Conservation (phyloP, 768 basidiomycete genomes). For the Asterophora parasitica region DNA sequence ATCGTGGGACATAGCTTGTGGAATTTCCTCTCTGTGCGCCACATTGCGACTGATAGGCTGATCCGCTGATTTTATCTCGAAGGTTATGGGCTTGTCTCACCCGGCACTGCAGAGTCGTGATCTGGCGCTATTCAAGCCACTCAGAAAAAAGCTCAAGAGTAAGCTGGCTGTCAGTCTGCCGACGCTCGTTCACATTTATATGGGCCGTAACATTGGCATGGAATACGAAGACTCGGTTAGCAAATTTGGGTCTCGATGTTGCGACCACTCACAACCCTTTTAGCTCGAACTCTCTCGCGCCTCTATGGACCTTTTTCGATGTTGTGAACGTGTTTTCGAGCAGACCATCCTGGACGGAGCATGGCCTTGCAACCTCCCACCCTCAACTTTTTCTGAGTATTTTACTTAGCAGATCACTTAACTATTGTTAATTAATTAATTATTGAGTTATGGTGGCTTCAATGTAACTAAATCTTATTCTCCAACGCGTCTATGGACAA, state of each 20-base stretch:
- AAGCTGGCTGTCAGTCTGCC: conserved; percentile 33
- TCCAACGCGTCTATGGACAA: conserved; percentile 13
- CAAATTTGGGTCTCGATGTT: conserved; percentile 9
- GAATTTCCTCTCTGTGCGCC: conserved; percentile 47
- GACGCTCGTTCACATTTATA: conserved; percentile 39
- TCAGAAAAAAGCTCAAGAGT: conserved; percentile 38
- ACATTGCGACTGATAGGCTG: conserved; percentile 9
- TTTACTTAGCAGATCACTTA: conserved; percentile 20
- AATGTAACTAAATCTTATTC: too few species aligned
- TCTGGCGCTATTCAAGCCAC: conserved; percentile 46
- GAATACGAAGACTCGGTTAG: conserved; percentile 45
- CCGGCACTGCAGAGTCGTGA: conserved; percentile 51
- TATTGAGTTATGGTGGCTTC: background rate
- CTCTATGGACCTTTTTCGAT: conserved; percentile 49
- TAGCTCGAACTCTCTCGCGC: conserved; percentile 49
- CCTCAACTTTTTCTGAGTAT: conserved; percentile 27
- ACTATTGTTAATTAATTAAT: background rate
- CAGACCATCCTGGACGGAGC: conserved; percentile 34
- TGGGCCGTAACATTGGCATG: conserved; percentile 40
- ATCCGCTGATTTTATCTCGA: background rate
- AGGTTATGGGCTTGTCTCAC: conserved; percentile 51
- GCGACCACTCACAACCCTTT: background rate
- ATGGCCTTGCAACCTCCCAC: conserved; percentile 50
- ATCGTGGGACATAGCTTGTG: conserved; percentile 54
- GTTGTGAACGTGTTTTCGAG: conserved; percentile 47